Conservation (phyloP, 78 protist species). For the Dictyostelium firmibasis region DNA sequence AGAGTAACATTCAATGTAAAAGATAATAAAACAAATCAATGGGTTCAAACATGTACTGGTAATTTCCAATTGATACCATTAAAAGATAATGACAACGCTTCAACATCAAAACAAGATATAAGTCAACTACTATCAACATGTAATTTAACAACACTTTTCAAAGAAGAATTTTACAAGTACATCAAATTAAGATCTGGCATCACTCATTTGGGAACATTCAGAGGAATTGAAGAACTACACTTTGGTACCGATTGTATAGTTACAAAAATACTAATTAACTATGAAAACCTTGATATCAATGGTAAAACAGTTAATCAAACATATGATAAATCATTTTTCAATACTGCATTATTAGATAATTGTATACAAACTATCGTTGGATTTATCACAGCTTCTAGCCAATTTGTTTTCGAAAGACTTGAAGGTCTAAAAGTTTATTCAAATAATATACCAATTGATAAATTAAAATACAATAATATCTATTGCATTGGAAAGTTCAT, state of each 20-base stretch:
- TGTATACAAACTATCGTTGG: not conserved
- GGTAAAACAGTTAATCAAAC: not conserved
- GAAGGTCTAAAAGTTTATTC: constrained; percentile 16
- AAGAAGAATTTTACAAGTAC: not conserved
- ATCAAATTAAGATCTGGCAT: not conserved
- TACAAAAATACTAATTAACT: not conserved
- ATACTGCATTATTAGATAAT: constrained; percentile 19
- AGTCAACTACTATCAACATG: not conserved
- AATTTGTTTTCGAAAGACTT: constrained; percentile 38
- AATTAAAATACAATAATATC: not conserved
- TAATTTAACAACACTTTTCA: not conserved
- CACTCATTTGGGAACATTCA: not conserved
- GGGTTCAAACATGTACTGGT: not conserved
- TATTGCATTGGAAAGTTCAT: not conserved
- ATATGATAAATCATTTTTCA: constrained; percentile 16
- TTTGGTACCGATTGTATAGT: not conserved
- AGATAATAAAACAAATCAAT: not conserved
- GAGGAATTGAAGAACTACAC: constrained; percentile 1
- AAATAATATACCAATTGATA: not conserved
- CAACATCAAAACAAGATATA: not conserved
- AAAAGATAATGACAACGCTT: not conserved
- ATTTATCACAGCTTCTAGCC: not conserved
- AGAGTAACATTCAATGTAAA: not conserved
- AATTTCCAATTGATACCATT: not conserved
- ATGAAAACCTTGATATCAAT: not conserved